phyloP scores from a whole-genome alignment of 345 rosid genomes.

The Geranium rotundifolium region DNA sequence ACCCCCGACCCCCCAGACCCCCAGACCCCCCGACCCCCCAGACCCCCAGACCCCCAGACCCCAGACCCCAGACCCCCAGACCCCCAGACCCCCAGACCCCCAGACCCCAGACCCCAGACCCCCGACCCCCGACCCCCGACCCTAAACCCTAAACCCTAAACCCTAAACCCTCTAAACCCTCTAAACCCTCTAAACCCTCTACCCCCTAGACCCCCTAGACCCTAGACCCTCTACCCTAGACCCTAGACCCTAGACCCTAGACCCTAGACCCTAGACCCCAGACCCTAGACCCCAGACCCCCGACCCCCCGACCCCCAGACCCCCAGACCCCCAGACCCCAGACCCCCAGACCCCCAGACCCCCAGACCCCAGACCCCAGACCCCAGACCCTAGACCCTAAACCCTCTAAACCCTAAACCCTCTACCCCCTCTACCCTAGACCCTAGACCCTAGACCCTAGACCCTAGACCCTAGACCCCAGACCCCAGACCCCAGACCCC shows the following conservation, averaged over 20 bases:
- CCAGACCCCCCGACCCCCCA: constrained; percentile 2
- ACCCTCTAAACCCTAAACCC: constrained; percentile 9
- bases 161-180: constrained; percentile 7
- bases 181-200: constrained; percentile 1
- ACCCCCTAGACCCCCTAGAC: constrained; percentile 5
- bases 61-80: constrained; percentile 10
- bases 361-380: constrained; percentile 4
- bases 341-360: background rate
- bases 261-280: too few relatives aligned
- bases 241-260: too few relatives aligned
- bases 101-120: too few relatives aligned
- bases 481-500: constrained; percentile 8
- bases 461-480: too few relatives aligned
- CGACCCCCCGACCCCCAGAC: too few relatives aligned
- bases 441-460: too few relatives aligned
- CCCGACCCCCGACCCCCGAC: too few relatives aligned
- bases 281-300: too few relatives aligned
- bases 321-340: constrained; percentile 6
- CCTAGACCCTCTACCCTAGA: constrained; percentile 8
- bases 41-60: constrained; percentile 9
- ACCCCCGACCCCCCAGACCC: constrained; percentile 8
- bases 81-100: constrained; percentile 7
- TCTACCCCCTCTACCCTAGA: too few relatives aligned
- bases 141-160: constrained; percentile 11
- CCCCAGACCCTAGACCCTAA: too few relatives aligned